phyloP scores from a whole-genome alignment of 768 basidiomycete species.

The Holtermanniella nyarrowii region DNA sequence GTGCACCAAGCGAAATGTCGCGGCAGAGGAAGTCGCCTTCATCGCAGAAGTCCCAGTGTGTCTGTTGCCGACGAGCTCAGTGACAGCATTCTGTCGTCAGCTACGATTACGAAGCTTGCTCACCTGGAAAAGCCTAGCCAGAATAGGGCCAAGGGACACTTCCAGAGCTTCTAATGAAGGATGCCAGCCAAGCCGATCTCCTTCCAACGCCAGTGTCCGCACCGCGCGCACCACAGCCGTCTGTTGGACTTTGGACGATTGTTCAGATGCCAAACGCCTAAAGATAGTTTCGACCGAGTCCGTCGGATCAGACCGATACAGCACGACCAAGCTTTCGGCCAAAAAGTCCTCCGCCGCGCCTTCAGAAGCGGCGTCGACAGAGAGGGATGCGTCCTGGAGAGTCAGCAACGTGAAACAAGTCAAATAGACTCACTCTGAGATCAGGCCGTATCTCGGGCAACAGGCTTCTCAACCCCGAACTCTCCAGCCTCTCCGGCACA shows the following conservation, averaged over 20 bases:
- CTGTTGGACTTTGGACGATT: slow-evolving; percentile 71
- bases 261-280: slow-evolving; percentile 57
- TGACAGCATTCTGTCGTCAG: background rate
- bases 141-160: background rate
- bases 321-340: slow-evolving; percentile 60
- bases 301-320: slow-evolving; percentile 60
- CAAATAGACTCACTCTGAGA: slow-evolving; percentile 54
- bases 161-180: slow-evolving; percentile 5
- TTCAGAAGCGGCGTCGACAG: slow-evolving; percentile 57
- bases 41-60: no score
- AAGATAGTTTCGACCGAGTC: slow-evolving; percentile 57
- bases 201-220: slow-evolving; percentile 59
- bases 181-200: slow-evolving; percentile 36
- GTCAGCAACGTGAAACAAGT: slow-evolving; percentile 19
- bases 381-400: slow-evolving; percentile 37
- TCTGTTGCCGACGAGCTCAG: background rate
- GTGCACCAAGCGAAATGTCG: no score
- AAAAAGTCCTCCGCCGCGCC: slow-evolving; percentile 67
- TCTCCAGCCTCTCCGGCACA: slow-evolving; percentile 49
- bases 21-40: no score
- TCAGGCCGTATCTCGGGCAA: slow-evolving; percentile 69
- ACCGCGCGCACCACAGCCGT: slow-evolving; percentile 64
- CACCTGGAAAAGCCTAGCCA: slow-evolving; percentile 21
- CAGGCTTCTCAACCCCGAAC: slow-evolving; percentile 52
- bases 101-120: slow-evolving; percentile 1